A percentile compares a stretch with the other conserved stretches of the same genome.
Evolutionary conservation across 352 stramenopile species (phyloP).

Genomic region (Elongisporangium undulatum): DNA sequence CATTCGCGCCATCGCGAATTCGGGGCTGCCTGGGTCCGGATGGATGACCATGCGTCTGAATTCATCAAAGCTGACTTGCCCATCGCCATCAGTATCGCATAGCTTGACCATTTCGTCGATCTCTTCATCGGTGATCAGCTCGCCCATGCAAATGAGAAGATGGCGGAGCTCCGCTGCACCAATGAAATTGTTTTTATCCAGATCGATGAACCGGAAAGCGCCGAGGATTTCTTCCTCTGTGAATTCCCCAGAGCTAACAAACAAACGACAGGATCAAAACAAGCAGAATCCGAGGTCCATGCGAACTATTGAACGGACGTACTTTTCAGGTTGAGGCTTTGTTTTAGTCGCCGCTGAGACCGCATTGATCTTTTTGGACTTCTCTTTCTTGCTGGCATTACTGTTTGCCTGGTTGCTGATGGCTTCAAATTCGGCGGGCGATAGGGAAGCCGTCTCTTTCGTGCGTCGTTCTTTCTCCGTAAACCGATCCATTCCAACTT

Average conservation of each 20-base stretch:
- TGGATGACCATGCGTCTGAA: slow-evolving; percentile 89
- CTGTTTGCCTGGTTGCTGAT: not conserved
- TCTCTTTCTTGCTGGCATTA: slow-evolving; percentile 1
- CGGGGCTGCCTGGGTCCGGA: slow-evolving; percentile 76
- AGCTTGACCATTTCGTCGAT: slow-evolving; percentile 92
- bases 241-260: slow-evolving; percentile 65
- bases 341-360: slow-evolving; percentile 17
- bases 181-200: slow-evolving; percentile 94
- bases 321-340: slow-evolving; percentile 24
- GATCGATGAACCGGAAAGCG: slow-evolving; percentile 90
- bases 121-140: slow-evolving; percentile 94
- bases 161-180: slow-evolving; percentile 90
- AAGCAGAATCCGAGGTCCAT: not conserved
- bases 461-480: slow-evolving; percentile 67
- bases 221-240: slow-evolving; percentile 90
- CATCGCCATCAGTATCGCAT: slow-evolving; percentile 91
- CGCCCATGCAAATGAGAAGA: slow-evolving; percentile 94
- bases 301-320: not conserved
- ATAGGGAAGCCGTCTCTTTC: slow-evolving; percentile 42
- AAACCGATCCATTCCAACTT: slow-evolving; percentile 72
- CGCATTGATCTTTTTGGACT: slow-evolving; percentile 18
- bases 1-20: slow-evolving; percentile 53
- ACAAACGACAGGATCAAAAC: not conserved
- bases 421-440: slow-evolving; percentile 4
- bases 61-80: slow-evolving; percentile 90